Percentiles rank a stretch among this genome's conserved stretches.
phyloP scores from a whole-genome alignment of 352 stramenopile species.

The Phytophthora boehmeriae region DNA sequence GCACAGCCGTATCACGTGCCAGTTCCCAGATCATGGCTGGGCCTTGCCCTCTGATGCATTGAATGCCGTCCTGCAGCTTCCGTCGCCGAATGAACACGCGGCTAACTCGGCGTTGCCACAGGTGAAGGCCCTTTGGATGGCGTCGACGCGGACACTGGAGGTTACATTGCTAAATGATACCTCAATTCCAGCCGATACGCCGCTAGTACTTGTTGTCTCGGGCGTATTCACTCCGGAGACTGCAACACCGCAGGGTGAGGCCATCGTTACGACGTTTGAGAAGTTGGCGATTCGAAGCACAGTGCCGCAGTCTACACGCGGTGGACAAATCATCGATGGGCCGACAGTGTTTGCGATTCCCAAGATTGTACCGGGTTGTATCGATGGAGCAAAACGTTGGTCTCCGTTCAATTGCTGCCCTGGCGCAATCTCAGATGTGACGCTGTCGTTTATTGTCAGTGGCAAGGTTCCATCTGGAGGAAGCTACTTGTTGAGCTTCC shows the following conservation, averaged over 20 bases:
- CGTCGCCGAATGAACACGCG: slow-evolving; percentile 26
- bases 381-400: slow-evolving; percentile 53
- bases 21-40: slow-evolving; percentile 69
- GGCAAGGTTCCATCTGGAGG: slow-evolving; percentile 41
- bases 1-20: slow-evolving; percentile 52
- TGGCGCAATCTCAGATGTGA: slow-evolving; percentile 50
- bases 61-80: slow-evolving; percentile 42
- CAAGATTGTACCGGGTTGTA: slow-evolving; percentile 54
- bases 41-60: slow-evolving; percentile 29
- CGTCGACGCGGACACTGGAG: slow-evolving; percentile 47
- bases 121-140: slow-evolving; percentile 41
- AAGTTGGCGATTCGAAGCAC: slow-evolving; percentile 62
- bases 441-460: slow-evolving; percentile 51
- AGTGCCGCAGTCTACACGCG: slow-evolving; percentile 54
- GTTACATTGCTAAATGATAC: slow-evolving; percentile 54
- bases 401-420: slow-evolving; percentile 67
- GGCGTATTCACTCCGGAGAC: slow-evolving; percentile 61
- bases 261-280: slow-evolving; percentile 64
- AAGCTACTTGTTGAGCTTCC: slow-evolving; percentile 63
- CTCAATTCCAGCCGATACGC: slow-evolving; percentile 41
- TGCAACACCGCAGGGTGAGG: slow-evolving; percentile 52
- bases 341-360: slow-evolving; percentile 50
- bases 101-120: slow-evolving; percentile 23
- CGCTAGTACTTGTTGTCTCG: slow-evolving; percentile 51
- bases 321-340: slow-evolving; percentile 71